A percentile compares a stretch with the other conserved stretches of the same genome.
These are phyloP conservation scores for Mimosa pudica DNA, from an alignment of 306 rosid genomes.

Conservation along the genomic window DNA sequence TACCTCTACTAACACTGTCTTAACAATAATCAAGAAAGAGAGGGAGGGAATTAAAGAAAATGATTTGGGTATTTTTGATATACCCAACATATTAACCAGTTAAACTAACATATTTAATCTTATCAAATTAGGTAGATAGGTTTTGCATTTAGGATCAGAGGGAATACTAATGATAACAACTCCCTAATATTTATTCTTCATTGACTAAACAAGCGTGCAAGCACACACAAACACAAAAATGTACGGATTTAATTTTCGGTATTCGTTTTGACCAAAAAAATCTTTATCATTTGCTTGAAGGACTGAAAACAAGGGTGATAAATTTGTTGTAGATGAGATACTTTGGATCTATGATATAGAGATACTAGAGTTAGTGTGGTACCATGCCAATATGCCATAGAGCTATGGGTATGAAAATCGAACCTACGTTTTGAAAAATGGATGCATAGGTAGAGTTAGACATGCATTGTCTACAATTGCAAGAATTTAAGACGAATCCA, in stretches of 20 bases:
- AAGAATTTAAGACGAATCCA: conserved; percentile 1
- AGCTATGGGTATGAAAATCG: background rate
- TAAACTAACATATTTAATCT: too few relatives aligned
- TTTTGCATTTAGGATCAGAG: too few relatives aligned
- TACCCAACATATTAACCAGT: too few relatives aligned
- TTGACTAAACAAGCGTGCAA: background rate
- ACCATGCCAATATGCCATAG: background rate
- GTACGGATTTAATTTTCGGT: background rate
- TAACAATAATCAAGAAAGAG: too few relatives aligned
- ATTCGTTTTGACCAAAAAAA: too few relatives aligned
- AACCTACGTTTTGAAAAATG: background rate
- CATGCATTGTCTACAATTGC: background rate
- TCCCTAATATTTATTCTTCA: background rate
- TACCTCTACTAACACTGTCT: too few relatives aligned
- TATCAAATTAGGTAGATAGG: too few relatives aligned
- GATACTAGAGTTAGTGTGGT: background rate
- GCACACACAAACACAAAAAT: background rate
- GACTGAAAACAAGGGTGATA: background rate
- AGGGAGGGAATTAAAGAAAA: too few relatives aligned
- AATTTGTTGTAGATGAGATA: background rate
- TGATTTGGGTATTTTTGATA: too few relatives aligned
- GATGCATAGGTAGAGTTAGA: background rate
- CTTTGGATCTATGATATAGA: background rate
- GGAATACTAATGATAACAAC: background rate
- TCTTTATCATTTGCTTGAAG: background rate